Conservation (phyloP, 805 yeast species). For the Zygosaccharomyces pseudorouxii region DNA sequence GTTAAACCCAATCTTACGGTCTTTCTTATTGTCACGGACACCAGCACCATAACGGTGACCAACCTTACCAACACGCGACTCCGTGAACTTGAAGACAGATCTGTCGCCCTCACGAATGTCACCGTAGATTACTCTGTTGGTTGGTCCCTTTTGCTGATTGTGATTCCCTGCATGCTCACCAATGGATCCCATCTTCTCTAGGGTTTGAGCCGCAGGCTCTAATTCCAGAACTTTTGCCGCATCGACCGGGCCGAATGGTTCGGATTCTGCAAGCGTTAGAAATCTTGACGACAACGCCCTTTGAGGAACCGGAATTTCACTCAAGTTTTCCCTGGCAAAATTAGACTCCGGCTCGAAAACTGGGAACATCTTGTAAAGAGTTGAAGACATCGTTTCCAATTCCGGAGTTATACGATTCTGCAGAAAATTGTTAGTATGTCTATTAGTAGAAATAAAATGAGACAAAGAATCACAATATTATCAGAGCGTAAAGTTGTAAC, state of each 20-base stretch:
- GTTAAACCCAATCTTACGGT: constrained; percentile 70
- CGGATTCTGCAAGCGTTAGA: constrained; percentile 86
- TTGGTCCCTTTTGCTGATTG: constrained; percentile 25
- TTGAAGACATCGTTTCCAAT: constrained; percentile 50
- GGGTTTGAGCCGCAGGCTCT: constrained; percentile 81
- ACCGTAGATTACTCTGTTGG: constrained; percentile 47
- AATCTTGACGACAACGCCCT: constrained; percentile 79
- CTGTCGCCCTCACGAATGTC: constrained; percentile 65
- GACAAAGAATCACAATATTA: not conserved
- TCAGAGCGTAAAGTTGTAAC: constrained; percentile 41
- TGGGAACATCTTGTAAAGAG: constrained; percentile 81
- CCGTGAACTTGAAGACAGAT: constrained; percentile 65
- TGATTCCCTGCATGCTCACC: constrained; percentile 46
- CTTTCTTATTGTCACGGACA: constrained; percentile 80
- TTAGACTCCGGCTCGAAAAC: constrained; percentile 44
- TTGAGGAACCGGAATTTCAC: constrained; percentile 90
- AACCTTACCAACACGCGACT: constrained; percentile 74
- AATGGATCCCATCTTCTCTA: constrained; percentile 59
- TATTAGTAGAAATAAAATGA: constrained; percentile 1
- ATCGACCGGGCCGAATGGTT: constrained; percentile 93
- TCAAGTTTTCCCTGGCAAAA: constrained; percentile 58
- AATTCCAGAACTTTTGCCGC: constrained; percentile 81
- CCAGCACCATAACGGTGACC: constrained; percentile 92
- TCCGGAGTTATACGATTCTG: constrained; percentile 52
- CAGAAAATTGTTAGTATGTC: constrained; percentile 7